phyloP scores from a whole-genome alignment of 2,329 filamentous ascomycete genomes.

The Talaromyces sp. region DNA sequence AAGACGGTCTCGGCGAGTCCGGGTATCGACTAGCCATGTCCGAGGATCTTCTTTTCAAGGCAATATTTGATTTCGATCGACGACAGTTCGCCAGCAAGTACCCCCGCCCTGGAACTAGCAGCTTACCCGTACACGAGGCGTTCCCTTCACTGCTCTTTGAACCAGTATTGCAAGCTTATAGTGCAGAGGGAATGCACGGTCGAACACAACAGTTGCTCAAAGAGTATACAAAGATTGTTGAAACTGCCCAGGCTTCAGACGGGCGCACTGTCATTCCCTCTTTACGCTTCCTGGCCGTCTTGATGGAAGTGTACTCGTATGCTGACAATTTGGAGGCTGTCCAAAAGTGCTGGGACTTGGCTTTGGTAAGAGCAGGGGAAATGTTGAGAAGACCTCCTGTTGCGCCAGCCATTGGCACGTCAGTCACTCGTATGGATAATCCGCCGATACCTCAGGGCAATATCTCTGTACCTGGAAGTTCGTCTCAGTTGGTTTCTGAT shows the following conservation, averaged over 20 bases:
- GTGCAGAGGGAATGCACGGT: constrained; percentile 45
- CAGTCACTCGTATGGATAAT: background rate
- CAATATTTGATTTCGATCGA: constrained; percentile 39
- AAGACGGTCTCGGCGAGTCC: constrained; percentile 15
- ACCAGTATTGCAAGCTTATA: constrained; percentile 57
- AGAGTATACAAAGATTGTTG: constrained; percentile 39
- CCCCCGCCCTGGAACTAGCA: constrained; percentile 36
- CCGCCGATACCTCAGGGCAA: background rate
- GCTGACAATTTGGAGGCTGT: constrained; percentile 61
- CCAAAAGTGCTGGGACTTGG: constrained; percentile 64
- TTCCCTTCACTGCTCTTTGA: constrained; percentile 55
- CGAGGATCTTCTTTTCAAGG: constrained; percentile 39
- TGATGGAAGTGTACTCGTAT: constrained; percentile 67
- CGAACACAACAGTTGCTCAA: constrained; percentile 58
- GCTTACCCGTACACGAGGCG: constrained; percentile 39
- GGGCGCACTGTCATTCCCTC: constrained; percentile 36
- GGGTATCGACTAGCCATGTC: constrained; percentile 32
- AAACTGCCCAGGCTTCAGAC: constrained; percentile 30
- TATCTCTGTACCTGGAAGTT: background rate
- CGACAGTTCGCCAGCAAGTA: constrained; percentile 47
- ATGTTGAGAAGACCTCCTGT: constrained; percentile 1
- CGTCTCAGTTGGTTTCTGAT: background rate
- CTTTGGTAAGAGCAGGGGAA: constrained; percentile 40
- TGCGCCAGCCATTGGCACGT: background rate
- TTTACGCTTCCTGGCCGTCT: constrained; percentile 57